Conservation (phyloP, 2,329 filamentous ascomycete genomes). For the Leptographium galeiforme region DNA sequence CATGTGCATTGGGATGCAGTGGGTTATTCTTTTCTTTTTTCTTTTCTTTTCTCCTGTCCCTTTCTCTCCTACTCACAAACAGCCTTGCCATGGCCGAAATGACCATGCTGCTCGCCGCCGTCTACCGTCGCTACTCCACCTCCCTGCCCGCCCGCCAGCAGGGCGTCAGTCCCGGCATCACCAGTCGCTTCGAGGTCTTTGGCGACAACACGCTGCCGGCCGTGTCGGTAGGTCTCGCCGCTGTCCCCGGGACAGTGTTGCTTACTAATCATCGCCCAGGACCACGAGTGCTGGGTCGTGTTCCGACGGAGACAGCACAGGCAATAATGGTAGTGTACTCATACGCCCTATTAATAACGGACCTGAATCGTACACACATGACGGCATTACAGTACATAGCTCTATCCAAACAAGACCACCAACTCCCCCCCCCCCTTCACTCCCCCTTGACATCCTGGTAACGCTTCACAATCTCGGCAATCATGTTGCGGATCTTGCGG, state of each 20-base stretch:
- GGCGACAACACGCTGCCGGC: conserved; percentile 16
- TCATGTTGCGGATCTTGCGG: conserved; percentile 15
- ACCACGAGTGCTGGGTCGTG: conserved; percentile 13
- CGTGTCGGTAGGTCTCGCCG: not conserved
- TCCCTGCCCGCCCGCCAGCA: conserved; percentile 13
- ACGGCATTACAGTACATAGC: not conserved
- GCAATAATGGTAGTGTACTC: too few relatives aligned
- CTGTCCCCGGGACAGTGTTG: not conserved
- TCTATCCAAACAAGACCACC: not conserved
- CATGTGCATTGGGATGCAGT: conserved; percentile 45
- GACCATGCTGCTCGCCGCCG: conserved; percentile 28
- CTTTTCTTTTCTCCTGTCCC: too few relatives aligned
- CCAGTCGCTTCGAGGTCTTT: conserved; percentile 27
- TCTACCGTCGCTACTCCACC: conserved; percentile 30
- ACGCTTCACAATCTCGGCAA: conserved; percentile 14
- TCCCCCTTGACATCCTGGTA: conserved; percentile 11
- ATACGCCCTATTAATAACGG: too few relatives aligned
- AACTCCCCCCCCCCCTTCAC: too few relatives aligned
- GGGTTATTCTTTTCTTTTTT: not conserved
- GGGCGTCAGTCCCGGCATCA: conserved; percentile 22
- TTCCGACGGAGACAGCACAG: conserved; percentile 1
- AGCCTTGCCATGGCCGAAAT: conserved; percentile 35
- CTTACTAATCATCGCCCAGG: conserved; percentile 1
- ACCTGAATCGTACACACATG: not conserved
- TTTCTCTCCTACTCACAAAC: not conserved